Evolutionary conservation across 306 rosid genomes (phyloP).

Genomic region (Quercus dentata): DNA sequence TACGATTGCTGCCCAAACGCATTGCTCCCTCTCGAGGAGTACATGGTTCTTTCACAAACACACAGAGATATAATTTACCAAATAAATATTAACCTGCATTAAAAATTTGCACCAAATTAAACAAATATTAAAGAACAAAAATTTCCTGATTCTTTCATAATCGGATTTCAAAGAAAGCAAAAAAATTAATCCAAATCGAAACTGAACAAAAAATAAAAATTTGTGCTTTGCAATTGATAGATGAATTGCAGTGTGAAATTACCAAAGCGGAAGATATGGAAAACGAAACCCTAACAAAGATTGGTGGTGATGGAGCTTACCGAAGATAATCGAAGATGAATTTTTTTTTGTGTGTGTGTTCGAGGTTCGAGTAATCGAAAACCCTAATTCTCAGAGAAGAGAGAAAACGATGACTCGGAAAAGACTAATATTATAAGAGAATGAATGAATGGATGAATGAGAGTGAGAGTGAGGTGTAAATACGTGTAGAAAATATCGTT

Average conservation of each 20-base stretch:
- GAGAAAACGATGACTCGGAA: not conserved
- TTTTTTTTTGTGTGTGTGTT: not conserved
- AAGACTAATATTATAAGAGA: not conserved
- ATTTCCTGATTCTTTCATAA: not conserved
- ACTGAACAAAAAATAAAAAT: not conserved
- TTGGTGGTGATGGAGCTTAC: not conserved
- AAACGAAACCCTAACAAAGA: not conserved
- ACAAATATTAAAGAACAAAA: too few species aligned
- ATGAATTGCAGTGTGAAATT: not conserved
- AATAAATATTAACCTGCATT: constrained; percentile 20
- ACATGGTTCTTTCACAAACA: constrained; percentile 54
- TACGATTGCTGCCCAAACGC: constrained; percentile 81
- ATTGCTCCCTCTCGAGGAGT: constrained; percentile 81
- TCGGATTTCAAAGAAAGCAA: not conserved
- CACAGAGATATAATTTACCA: not conserved
- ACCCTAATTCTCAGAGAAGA: constrained; percentile 25
- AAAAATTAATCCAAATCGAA: not conserved
- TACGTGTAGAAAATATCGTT: too few species aligned
- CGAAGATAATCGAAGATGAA: not conserved
- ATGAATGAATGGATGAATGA: not conserved
- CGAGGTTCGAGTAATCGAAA: constrained; percentile 12
- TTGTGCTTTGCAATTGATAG: not conserved
- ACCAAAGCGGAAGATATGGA: not conserved
- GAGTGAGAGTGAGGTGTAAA: too few species aligned
- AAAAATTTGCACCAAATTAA: not conserved